Base-by-base conservation (phyloP, 495 filamentous ascomycete genomes). In the Hypoxylon rickii region DNA sequence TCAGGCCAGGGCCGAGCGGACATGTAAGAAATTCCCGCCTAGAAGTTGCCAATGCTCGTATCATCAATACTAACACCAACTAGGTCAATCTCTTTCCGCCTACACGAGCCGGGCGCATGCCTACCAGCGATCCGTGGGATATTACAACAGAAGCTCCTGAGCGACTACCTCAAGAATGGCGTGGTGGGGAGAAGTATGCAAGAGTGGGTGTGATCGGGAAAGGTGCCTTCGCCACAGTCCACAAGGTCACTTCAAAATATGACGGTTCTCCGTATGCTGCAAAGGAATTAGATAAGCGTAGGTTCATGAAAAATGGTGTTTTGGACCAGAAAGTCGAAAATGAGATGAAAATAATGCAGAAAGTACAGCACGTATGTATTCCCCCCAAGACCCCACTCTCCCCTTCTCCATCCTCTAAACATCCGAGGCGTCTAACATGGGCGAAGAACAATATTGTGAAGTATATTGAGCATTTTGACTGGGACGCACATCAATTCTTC, bases 321-420 rank as follows among this genome's bases (percentile, higher is more conserved):
- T 71, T 91, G 20, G 89, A 92, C 63, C 83, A 87, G 60, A 93
- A 92, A 67, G 85, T 97, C 2, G 87, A 95, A 58, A 96, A 93
- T 58, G 94, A 98, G 71, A 92, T 97, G 84, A 86, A 84, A 33
- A 96, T 98, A 51, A 96, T 98, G 86, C 82, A 86, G 61, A 80
- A 75, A 24, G 74, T 97, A 17, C 76, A 84, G 44, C 94, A 98
- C 75, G 90, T 93, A 74, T 82, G 87, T 73, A 15, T n/a, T n/a
- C n/a, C n/a, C n/a, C 42, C 20, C 13, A 33, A 31, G 29, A 3
- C 10, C 22, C 17, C 32, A 11, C 13, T 39, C 17, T 5, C 15
- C 18, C 17, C 21, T 42, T 50, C n/a, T 44, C 37, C 3, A 38
- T 17, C 13, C 13, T 17, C 13, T 13, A 6, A 11, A 29, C 38